Evolutionary conservation across 225 moss, liverwort and hornwort genomes (phyloP).

Genomic region (Neckera pumila): DNA sequence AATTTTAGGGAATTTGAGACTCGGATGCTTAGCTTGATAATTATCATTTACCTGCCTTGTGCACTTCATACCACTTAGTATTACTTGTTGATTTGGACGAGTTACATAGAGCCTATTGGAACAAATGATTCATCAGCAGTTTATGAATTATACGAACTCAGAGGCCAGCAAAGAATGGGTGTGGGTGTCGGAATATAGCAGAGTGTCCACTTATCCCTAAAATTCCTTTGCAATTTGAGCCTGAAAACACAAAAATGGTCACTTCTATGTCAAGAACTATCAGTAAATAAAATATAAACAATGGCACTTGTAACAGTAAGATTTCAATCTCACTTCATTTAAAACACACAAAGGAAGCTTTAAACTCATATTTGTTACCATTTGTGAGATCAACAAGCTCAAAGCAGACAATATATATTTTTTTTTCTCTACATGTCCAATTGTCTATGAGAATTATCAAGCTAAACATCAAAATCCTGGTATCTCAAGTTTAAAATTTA

Average conservation of each 20-base stretch:
- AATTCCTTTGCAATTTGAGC: neutral
- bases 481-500: too few relatives aligned
- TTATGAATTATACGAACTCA: neutral
- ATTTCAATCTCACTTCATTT: neutral
- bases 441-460: too few relatives aligned
- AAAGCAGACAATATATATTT: too few relatives aligned
- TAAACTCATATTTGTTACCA: neutral
- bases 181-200: neutral
- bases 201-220: neutral
- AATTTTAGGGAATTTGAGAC: neutral
- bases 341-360: neutral
- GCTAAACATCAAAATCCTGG: too few relatives aligned
- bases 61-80: neutral
- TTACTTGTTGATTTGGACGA: neutral
- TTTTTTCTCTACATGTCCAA: too few relatives aligned
- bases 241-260: neutral
- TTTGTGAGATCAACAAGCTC: too few relatives aligned
- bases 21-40: neutral
- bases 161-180: neutral
- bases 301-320: neutral
- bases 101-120: neutral
- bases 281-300: neutral
- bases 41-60: neutral
- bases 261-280: neutral
- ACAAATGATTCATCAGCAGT: neutral